Evolutionary conservation across 2,329 filamentous ascomycete genomes (phyloP).

Genomic region (Aspergillus awamori): DNA sequence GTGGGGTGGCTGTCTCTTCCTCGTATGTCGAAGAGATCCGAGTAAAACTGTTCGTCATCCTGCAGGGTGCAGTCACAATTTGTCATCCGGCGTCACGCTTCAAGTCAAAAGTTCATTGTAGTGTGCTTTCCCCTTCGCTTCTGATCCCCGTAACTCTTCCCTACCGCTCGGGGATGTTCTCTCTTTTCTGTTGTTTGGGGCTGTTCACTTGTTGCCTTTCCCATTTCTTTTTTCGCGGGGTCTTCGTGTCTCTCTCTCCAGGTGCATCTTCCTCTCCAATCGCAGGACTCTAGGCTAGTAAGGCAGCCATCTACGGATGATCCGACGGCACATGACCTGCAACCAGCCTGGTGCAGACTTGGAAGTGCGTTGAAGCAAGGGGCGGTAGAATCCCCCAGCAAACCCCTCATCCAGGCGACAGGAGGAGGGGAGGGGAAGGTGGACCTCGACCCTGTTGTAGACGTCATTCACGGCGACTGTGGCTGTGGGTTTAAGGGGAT

Average conservation of each 20-base stretch:
- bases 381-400: neutral
- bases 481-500: neutral
- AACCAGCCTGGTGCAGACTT: neutral
- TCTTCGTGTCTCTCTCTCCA: neutral
- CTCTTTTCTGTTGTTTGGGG: neutral
- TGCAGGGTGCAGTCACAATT: neutral
- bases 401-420: neutral
- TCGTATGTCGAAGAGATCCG: constrained; percentile 52
- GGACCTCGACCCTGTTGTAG: neutral
- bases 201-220: neutral
- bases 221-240: neutral
- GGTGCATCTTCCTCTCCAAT: neutral
- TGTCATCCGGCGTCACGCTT: neutral
- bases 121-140: neutral
- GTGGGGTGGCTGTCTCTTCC: constrained; percentile 57
- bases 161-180: neutral
- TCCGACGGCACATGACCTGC: neutral
- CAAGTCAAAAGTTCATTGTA: neutral
- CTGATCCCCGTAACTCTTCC: neutral
- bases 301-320: neutral
- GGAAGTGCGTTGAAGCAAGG: neutral
- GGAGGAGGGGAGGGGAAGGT: neutral
- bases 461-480: neutral
- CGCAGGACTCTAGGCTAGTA: neutral
- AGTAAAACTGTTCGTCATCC: constrained; percentile 32